Evolutionary conservation across 768 basidiomycete genomes (phyloP), one percentile per base, ranked within the genome.

Genomic region (Suillus ampliporus): DNA sequence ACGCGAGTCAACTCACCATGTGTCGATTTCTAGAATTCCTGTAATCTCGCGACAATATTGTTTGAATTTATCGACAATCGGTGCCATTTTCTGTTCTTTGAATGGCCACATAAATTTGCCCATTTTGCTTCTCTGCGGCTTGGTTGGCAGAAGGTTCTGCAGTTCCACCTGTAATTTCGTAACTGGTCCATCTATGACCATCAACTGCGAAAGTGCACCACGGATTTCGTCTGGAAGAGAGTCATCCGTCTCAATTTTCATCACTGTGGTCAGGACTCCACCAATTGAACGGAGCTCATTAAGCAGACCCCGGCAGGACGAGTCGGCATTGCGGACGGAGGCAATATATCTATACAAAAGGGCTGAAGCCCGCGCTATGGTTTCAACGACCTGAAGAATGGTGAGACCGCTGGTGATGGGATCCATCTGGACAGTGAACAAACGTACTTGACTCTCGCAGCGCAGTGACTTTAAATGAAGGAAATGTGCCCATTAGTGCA

Each of bases 301-400:
- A 28, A 35, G 35, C 15, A 23, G 46, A 26, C 26, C 35, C 59
- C 48, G 43, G 28, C 17, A 34, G 8, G 59, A 60, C 15, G n/a
- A 9, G 37, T 50, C 47, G 23, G 34, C 59, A 28, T 60, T 23
- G 14, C n/a, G n/a, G 19, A 52, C 48, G 4, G 48, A 52, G 26
- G 47, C 28, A 15, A 34, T 35, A 52, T 60, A 60, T 38, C 50
- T 15, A 38, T 47, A 37, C 31, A 60, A 38, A 21, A 28, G 13
- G 11, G 47, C 23, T 19, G 59, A 34, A 26, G 40, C 26, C 15
- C 26, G 26, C 10, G 44, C 35, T 21, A 48, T 26, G 13, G 46
- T 51, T 28, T 60, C 48, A 19, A 60, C 21, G 47, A 40, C 23
- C 48, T 60, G 59, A 17, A 60, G 23, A 13, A 60, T 48, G 28